Evolutionary conservation across 306 rosid species (phyloP).

Genomic region (Begonia loranthoides): DNA sequence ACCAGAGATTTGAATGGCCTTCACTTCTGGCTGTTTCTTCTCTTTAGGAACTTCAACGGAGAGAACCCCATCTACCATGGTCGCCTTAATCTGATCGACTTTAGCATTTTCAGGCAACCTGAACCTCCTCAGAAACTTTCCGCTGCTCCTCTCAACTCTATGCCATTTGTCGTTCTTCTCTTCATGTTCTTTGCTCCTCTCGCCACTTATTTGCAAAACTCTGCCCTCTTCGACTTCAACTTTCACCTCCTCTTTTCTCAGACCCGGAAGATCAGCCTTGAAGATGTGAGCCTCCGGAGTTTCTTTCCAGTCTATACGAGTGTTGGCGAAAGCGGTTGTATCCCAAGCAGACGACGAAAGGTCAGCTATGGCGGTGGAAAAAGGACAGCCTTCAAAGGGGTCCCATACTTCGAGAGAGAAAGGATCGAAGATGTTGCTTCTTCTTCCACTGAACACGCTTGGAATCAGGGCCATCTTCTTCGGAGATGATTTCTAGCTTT

Average conservation of each 20-base stretch:
- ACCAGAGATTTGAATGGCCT: slow-evolving; percentile 17
- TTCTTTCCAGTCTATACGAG: slow-evolving; percentile 28
- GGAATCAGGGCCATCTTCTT: slow-evolving; percentile 10
- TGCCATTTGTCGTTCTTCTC: slow-evolving; percentile 29
- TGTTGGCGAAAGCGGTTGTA: slow-evolving; percentile 20
- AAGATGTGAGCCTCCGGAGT: slow-evolving; percentile 24
- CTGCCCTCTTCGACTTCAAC: slow-evolving; percentile 23
- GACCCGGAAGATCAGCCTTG: slow-evolving; percentile 27
- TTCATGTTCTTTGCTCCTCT: slow-evolving; percentile 18
- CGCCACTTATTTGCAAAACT: slow-evolving; percentile 21
- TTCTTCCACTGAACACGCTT: slow-evolving; percentile 13
- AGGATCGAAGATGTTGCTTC: slow-evolving; percentile 20
- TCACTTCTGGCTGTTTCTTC: slow-evolving; percentile 16
- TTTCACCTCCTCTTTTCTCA: slow-evolving; percentile 21
- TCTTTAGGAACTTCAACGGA: slow-evolving; percentile 19
- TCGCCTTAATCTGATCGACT: slow-evolving; percentile 16
- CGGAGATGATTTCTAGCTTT: too few relatives aligned
- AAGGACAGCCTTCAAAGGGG: slow-evolving; percentile 11
- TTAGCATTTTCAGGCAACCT: slow-evolving; percentile 22
- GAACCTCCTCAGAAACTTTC: slow-evolving; percentile 28
- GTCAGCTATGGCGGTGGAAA: not conserved
- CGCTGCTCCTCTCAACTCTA: slow-evolving; percentile 21
- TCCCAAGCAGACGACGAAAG: slow-evolving; percentile 10
- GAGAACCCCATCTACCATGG: slow-evolving; percentile 22
- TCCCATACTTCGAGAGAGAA: slow-evolving; percentile 20